Evolutionary conservation across 345 rosid genomes (phyloP).

Genomic region (Linum usitatissimum): DNA sequence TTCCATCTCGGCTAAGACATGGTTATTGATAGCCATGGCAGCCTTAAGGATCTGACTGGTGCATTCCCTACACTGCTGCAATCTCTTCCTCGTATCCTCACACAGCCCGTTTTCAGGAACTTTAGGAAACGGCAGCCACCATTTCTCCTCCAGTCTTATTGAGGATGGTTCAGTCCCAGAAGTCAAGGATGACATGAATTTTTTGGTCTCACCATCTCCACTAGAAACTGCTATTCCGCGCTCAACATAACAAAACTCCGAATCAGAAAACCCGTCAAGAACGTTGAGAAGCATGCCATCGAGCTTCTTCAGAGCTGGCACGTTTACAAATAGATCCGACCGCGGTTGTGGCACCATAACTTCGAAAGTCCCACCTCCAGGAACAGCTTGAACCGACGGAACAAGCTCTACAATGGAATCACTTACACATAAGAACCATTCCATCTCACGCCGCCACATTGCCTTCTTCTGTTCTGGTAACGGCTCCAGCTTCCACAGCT

Average conservation of each 20-base stretch:
- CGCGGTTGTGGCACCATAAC: constrained; percentile 23
- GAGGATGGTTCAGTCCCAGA: constrained; percentile 5
- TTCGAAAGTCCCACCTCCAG: constrained; percentile 20
- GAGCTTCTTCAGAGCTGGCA: constrained; percentile 25
- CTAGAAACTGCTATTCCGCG: constrained; percentile 11
- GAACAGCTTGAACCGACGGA: constrained; percentile 17
- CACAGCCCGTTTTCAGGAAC: constrained; percentile 16
- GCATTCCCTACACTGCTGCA: constrained; percentile 19
- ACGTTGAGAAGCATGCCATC: constrained; percentile 19
- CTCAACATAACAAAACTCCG: constrained; percentile 21
- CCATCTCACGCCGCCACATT: constrained; percentile 25
- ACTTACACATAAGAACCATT: constrained; percentile 19
- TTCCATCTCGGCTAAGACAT: constrained; percentile 20
- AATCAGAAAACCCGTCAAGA: constrained; percentile 16
- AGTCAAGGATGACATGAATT: constrained; percentile 2
- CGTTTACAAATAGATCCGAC: constrained; percentile 18
- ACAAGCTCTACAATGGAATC: constrained; percentile 25
- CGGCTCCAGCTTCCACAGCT: constrained; percentile 23
- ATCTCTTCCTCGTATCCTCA: constrained; percentile 14
- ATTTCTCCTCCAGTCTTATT: constrained; percentile 17
- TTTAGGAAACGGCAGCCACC: constrained; percentile 26
- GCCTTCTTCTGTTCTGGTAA: constrained; percentile 14
- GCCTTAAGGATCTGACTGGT: constrained; percentile 23
- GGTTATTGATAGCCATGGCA: constrained; percentile 21
- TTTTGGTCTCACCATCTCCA: constrained; percentile 2